phyloP scores from a whole-genome alignment of 768 basidiomycete genomes.

The Psilocybe cyanescens region DNA sequence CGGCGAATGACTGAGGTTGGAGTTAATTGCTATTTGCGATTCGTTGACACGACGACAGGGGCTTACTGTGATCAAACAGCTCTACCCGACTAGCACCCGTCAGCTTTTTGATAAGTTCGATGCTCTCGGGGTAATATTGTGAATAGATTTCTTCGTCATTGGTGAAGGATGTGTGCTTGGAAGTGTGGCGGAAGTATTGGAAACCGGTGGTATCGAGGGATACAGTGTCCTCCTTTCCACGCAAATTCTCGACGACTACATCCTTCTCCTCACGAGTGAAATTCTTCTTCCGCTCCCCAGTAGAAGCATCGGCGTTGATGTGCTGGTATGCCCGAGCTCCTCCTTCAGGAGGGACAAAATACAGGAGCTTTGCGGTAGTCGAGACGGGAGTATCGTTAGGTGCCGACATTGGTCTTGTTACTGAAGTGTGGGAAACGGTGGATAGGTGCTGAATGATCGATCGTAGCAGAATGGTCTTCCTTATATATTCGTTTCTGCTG shows the following conservation, averaged over 20 bases:
- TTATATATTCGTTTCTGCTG: background rate
- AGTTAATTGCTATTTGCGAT: background rate
- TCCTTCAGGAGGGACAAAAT: conserved; percentile 39
- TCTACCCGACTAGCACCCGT: conserved; percentile 61
- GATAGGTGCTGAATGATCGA: too few relatives aligned
- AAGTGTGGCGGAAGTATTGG: conserved; percentile 41
- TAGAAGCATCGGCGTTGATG: conserved; percentile 36
- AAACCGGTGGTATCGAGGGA: conserved; percentile 58
- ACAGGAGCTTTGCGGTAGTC: conserved; percentile 38
- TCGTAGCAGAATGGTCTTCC: background rate
- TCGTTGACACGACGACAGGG: background rate
- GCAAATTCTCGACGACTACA: conserved; percentile 52
- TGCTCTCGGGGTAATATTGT: conserved; percentile 66
- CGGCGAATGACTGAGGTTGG: conserved; percentile 44
- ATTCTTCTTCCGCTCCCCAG: conserved; percentile 43
- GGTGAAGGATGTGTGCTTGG: conserved; percentile 50
- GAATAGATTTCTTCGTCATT: conserved; percentile 53
- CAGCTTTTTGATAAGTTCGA: conserved; percentile 57
- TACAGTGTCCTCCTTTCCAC: conserved; percentile 48
- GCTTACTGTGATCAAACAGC: conserved; percentile 66
- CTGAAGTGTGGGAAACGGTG: too few relatives aligned
- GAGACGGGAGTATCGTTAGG: conserved; percentile 11
- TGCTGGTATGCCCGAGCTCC: conserved; percentile 43
- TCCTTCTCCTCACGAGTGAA: conserved; percentile 28
- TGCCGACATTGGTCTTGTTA: background rate